These are phyloP conservation scores for Lantana camara DNA, from an alignment of 257 asterid genomes.

Conservation along the genomic window DNA sequence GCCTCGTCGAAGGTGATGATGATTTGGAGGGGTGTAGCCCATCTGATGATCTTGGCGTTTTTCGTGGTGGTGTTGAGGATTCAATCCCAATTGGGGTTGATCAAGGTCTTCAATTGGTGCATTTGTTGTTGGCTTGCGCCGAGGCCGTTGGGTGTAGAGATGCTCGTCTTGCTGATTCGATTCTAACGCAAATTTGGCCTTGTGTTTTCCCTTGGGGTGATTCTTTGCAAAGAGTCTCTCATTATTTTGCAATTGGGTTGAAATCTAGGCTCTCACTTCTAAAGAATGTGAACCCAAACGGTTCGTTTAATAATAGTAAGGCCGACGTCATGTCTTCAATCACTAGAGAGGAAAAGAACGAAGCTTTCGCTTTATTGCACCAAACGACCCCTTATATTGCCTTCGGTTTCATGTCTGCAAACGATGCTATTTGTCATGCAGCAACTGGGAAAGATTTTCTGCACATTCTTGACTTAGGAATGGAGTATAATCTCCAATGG, in stretches of 20 bases:
- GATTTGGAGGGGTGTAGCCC: constrained; percentile 27
- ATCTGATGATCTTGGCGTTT: constrained; percentile 14
- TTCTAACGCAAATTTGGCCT: constrained; percentile 52
- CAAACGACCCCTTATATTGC: constrained; percentile 52
- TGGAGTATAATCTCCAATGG: constrained; percentile 60
- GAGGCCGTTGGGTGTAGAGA: constrained; percentile 73
- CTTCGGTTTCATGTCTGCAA: constrained; percentile 59
- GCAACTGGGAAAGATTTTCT: constrained; percentile 38
- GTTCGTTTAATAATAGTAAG: constrained; percentile 25
- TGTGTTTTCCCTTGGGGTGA: constrained; percentile 49
- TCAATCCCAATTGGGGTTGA: constrained; percentile 30
- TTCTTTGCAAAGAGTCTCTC: constrained; percentile 56
- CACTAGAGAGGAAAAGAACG: constrained; percentile 35
- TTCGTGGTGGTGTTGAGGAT: constrained; percentile 21
- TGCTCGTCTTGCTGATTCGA: constrained; percentile 41
- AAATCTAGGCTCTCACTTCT: constrained; percentile 41
- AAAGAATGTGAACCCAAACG: constrained; percentile 42
- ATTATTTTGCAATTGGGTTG: constrained; percentile 54
- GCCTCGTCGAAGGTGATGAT: constrained; percentile 22
- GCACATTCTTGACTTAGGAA: constrained; percentile 62
- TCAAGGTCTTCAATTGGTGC: constrained; percentile 65
- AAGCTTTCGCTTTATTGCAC: constrained; percentile 48
- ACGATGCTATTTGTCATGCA: constrained; percentile 55
- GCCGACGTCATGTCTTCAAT: constrained; percentile 21
- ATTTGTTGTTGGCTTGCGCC: constrained; percentile 58